Evolutionary conservation across 306 rosid genomes (phyloP).

Genomic region (Vigna trinervia): DNA sequence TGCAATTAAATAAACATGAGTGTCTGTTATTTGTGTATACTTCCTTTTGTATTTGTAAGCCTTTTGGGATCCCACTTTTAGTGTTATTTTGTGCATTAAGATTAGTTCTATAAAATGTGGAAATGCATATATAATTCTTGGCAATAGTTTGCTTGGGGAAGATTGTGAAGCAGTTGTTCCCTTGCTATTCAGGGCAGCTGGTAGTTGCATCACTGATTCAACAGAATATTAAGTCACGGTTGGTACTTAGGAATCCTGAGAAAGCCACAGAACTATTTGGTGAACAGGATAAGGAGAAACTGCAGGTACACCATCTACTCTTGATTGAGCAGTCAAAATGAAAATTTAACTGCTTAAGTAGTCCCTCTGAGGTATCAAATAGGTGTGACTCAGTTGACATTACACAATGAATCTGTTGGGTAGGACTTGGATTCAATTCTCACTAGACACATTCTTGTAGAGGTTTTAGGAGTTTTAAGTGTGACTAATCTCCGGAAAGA

Average conservation of each 20-base stretch:
- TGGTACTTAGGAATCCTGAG: conserved; percentile 77
- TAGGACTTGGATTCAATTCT: background rate
- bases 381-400: background rate
- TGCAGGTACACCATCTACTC: conserved; percentile 57
- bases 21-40: background rate
- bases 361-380: background rate
- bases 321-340: background rate
- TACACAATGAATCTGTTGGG: background rate
- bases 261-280: conserved; percentile 82
- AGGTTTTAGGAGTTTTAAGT: background rate
- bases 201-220: conserved; percentile 83
- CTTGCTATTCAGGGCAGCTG: conserved; percentile 78
- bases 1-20: background rate
- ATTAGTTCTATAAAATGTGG: conserved; percentile 21
- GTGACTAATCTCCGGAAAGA: background rate
- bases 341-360: background rate
- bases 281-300: conserved; percentile 63
- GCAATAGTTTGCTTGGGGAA: conserved; percentile 37
- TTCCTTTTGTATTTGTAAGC: conserved; percentile 22
- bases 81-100: background rate
- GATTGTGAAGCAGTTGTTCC: conserved; percentile 37
- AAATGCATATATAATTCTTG: conserved; percentile 24
- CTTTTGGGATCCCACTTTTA: background rate
- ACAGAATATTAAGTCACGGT: conserved; percentile 72
- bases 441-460: background rate